Evolutionary conservation across 371 early-diverging fungal species (phyloP), one percentile per base, ranked within the genome.

Genomic region (Mortierella sp.): DNA sequence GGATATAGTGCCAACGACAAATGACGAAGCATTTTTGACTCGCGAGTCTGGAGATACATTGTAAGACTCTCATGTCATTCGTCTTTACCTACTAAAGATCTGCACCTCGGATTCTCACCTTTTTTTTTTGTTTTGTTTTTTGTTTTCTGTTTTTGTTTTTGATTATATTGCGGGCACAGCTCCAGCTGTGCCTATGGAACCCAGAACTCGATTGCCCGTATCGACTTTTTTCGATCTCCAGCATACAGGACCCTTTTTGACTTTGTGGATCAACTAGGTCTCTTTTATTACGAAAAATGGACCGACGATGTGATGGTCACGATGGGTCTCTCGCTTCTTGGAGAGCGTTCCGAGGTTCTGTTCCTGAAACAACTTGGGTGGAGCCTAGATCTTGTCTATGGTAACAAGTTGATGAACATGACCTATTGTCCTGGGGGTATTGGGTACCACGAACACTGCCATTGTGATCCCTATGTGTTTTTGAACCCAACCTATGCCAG

Each of bases 211-310:
- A 59, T 75, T 16, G 66, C 46, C 1, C 57, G 70, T 18, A 30
- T 66, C 47, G 66, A 69, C 43, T 75, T 70, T 62, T 70, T 75
- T 51, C 70, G 75, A 14, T 75, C 75, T 0, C 62, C 57, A 18
- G 66, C 15, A 21, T 75, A 75, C 63, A 43, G 37, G 0, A 61
- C 57, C 26, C 58, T 69, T 46, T 70, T 70, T 53, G 53, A 69
- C 46, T 57, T 57, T 57, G 45, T 75, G 11, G 75, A 75, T 9
- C 23, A 58, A 44, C 51, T 64, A 15, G 75, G 75, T 12, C 63
- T 69, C 1, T 61, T 75, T 53, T 75, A 70, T 44, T 75, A 75
- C 21, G 66, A 75, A 21, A 62, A 66, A 46, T 75, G 69, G 69
- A 60, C 62, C 12, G 75, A 75, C 30, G 66, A 65, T 0, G 59